Conservation (phyloP, 163 green algal genomes). For the Scenedesmus sp. region DNA sequence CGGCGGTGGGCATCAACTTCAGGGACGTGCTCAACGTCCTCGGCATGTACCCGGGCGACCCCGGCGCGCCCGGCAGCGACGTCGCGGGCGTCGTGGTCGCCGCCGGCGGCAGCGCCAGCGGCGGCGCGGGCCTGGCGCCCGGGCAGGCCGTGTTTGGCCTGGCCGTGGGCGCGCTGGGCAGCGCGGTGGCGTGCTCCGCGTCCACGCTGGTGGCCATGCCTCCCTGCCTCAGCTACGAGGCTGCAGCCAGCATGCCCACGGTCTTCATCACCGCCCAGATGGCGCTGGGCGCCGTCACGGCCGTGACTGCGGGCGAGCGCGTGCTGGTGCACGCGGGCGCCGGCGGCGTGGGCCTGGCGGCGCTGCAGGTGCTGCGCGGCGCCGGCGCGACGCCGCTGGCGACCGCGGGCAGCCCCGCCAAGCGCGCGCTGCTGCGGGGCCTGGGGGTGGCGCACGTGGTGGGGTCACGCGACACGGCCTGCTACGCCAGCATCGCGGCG, state of each 20-base stretch:
- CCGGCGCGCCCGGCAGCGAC: slow-evolving; percentile 72
- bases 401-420: slow-evolving; percentile 72
- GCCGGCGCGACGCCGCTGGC: slow-evolving; percentile 62
- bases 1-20: slow-evolving; percentile 58
- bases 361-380: slow-evolving; percentile 58
- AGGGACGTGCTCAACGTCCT: slow-evolving; percentile 56
- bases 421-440: slow-evolving; percentile 59
- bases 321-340: slow-evolving; percentile 70
- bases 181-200: slow-evolving; percentile 44
- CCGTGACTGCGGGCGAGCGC: slow-evolving; percentile 45
- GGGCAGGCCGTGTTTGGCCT: slow-evolving; percentile 81
- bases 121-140: slow-evolving; percentile 26
- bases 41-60: slow-evolving; percentile 80
- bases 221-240: slow-evolving; percentile 58
- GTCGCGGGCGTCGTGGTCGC: slow-evolving; percentile 61
- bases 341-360: slow-evolving; percentile 75
- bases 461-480: slow-evolving; percentile 71
- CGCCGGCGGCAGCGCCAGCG: slow-evolving; percentile 26
- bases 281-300: slow-evolving; percentile 51
- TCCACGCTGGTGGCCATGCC: slow-evolving; percentile 55
- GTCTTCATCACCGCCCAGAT: slow-evolving; percentile 75
- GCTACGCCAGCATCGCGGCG: slow-evolving; percentile 59
- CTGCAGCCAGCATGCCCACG: slow-evolving; percentile 75
- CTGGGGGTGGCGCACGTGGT: slow-evolving; percentile 54
- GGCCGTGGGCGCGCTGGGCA: slow-evolving; percentile 67